Evolutionary conservation across 1,284 basidiomycete genomes (phyloP), one percentile per base, ranked within the genome.

Genomic region (Cystobasidium slooffiae): DNA sequence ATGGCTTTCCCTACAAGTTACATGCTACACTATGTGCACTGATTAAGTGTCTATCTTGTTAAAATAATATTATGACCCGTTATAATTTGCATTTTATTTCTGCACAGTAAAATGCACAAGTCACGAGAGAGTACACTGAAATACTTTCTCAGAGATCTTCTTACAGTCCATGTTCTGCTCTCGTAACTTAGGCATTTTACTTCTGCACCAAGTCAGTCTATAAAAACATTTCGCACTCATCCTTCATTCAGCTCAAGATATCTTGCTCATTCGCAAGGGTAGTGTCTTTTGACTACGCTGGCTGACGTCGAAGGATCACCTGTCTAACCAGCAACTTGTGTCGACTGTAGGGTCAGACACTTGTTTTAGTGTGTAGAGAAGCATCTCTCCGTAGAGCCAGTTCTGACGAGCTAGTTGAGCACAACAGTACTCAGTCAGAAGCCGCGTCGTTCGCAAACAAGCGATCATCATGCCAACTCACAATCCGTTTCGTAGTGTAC

Each of bases 401-500:
- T 68, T 68, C 43, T 52, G 66, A 44, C 66, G 66, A 46, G 66
- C 64, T 67, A 14, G 3, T 51, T 16, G 62, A 8, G 9, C n/a
- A 24, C n/a, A 16, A 20, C 14, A 14, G 31, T 24, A 58, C 14
- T 58, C 22, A 37, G 55, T 58, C 55, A 16, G 55, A 16, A 20
- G 14, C 14, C 4, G 22, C 14, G 6, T 2, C 31, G 31, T 31
- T 31, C 31, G 31, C 31, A 31, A 31, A 31, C 31, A 12, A 65
- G 31, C 31, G 31, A 31, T 31, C 31, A 31, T 31, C 31, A 31
- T 31, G 31, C 9, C 7, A 16, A 52, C 69, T 49, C 47, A 72
- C 69, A 73, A 16, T 64, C 51, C 4, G 53, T 66, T 44, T 65
- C 55, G 63, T 66, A 73, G 53, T 73, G 70, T 16, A 62, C 44